phyloP scores from a whole-genome alignment of 805 yeast species.

The Starmera caribaea region DNA sequence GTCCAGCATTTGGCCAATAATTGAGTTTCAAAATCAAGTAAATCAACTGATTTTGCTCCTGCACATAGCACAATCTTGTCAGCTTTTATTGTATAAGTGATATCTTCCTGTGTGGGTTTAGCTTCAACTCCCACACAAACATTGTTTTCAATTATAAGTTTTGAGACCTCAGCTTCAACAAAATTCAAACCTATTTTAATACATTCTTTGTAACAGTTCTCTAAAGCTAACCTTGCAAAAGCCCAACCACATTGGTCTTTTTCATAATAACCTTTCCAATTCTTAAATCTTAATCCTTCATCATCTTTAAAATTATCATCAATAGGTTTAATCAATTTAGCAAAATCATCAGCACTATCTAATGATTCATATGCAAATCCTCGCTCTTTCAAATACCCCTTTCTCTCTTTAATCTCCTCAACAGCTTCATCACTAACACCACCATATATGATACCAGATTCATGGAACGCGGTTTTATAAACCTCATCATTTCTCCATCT shows the following conservation, averaged over 20 bases:
- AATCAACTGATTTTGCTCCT: constrained; percentile 28
- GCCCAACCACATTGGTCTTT: constrained; percentile 27
- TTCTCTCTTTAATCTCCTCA: constrained; percentile 5
- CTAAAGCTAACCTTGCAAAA: constrained; percentile 23
- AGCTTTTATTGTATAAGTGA: constrained; percentile 15
- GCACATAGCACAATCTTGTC: constrained; percentile 25
- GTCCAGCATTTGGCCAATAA: constrained; percentile 31
- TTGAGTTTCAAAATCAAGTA: constrained; percentile 27
- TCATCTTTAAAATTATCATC: neutral
- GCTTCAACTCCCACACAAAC: constrained; percentile 21
- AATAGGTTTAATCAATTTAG: constrained; percentile 1
- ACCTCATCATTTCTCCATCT: constrained; percentile 24
- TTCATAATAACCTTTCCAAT: constrained; percentile 26
- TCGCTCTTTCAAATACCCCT: constrained; percentile 2
- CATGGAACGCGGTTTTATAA: constrained; percentile 22
- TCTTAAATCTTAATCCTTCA: constrained; percentile 6
- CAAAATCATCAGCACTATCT: constrained; percentile 4
- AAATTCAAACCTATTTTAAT: constrained; percentile 23
- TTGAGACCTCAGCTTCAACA: constrained; percentile 7
- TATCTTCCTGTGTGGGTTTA: neutral
- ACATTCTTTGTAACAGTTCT: constrained; percentile 19
- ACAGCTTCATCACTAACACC: constrained; percentile 10
- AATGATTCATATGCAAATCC: constrained; percentile 2
- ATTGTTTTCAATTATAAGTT: constrained; percentile 14
- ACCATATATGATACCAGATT: constrained; percentile 24